A percentile compares a stretch with the other conserved stretches of the same genome.
These are phyloP conservation scores for Talaromyces sp. DNA, from an alignment of 2,329 filamentous ascomycete genomes.

Conservation along the genomic window DNA sequence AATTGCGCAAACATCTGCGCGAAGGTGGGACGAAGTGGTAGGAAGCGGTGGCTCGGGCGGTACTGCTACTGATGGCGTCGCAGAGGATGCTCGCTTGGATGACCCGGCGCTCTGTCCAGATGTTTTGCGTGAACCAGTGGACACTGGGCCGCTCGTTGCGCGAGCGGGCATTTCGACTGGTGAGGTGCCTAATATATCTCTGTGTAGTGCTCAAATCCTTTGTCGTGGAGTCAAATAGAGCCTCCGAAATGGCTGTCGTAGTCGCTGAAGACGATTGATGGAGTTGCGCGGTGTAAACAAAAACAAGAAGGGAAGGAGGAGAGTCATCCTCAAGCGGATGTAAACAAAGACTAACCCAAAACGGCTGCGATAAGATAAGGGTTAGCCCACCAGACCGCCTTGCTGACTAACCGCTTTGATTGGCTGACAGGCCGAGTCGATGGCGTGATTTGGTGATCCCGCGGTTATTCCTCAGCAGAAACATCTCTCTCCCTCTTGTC, in stretches of 20 bases:
- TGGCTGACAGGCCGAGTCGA: constrained; percentile 22
- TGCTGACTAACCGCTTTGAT: constrained; percentile 29
- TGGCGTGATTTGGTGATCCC: constrained; percentile 12
- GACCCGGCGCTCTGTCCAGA: constrained; percentile 69
- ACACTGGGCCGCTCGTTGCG: constrained; percentile 40
- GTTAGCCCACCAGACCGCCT: constrained; percentile 28
- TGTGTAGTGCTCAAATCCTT: neutral
- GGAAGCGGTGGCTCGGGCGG: constrained; percentile 61
- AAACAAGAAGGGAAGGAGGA: constrained; percentile 31
- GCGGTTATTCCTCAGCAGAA: neutral
- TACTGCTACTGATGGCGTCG: constrained; percentile 45
- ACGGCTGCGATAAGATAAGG: constrained; percentile 34
- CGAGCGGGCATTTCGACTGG: constrained; percentile 39
- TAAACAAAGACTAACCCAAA: constrained; percentile 26
- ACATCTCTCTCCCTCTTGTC: neutral
- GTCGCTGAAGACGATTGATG: neutral
- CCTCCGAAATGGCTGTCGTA: constrained; percentile 9
- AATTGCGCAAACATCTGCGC: constrained; percentile 69
- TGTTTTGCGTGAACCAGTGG: constrained; percentile 39
- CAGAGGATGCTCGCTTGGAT: constrained; percentile 75
- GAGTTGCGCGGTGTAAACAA: constrained; percentile 36
- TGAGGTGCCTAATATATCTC: neutral
- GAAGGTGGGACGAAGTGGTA: constrained; percentile 55
- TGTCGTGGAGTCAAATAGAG: neutral
- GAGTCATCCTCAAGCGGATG: constrained; percentile 32